Base-by-base conservation (phyloP, 148 eudicot genomes). In the Oxyria digyna region DNA sequence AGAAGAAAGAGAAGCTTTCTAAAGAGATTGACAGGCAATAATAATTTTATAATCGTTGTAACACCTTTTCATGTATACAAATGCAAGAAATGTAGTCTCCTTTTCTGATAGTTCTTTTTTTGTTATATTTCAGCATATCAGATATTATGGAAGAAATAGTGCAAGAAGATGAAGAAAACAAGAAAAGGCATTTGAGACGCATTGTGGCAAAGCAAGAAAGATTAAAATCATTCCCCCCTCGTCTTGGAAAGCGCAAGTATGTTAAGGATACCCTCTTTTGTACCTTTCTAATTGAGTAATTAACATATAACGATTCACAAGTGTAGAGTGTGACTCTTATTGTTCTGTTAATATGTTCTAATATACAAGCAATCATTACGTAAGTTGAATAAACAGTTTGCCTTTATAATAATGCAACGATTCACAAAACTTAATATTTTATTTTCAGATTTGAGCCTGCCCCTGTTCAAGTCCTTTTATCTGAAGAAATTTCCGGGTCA, bases 401-500 rank as follows among this genome's bases (percentile, higher is more conserved):
- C 24, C 57, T 24, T 24, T 26, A 54, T 54, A 54, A 29, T 3
- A 1, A 6, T 10, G 17, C 6, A 11, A 27, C n/a, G n/a, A n/a
- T 55, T 55, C 27, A 21, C 17, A 55, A 8, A 55, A 55, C 33
- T 55, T 59, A 4, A 57, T 27, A 35, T 71, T 45, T 43, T 62
- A 24, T 33, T 71, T 76, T 67, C 85, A 93, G 98, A 75, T 93
- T 85, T 71, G 78, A 78, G 81, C 96, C 94, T 74, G 96, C 98
- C 23, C 91, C 91, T 29, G 65, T 80, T 73, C 95, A 93, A 82
- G 98, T 93, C 69, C 88, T 93, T 50, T 73, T 93, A 75, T 83
- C 96, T 46, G 98, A 93, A 89, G 98, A 93, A 76, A 86, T 87
- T 50, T 83, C 95, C 35, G 98, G 98, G 71, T 93, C 96, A 21